phyloP scores from a whole-genome alignment of 768 basidiomycete genomes.

The Lentinula sp. region DNA sequence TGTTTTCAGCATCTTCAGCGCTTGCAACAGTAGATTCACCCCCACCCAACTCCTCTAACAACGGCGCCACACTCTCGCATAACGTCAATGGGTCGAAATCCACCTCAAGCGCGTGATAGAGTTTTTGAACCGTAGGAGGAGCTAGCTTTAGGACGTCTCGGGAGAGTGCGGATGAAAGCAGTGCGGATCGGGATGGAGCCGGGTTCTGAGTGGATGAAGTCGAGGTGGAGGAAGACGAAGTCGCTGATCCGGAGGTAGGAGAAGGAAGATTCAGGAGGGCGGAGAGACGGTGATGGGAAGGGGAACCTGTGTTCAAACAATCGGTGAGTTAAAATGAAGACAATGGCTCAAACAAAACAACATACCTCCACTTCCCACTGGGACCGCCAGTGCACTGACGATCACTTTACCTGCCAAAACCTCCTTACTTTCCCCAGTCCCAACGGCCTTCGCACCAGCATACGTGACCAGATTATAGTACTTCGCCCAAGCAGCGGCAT shows the following conservation, averaged over 20 bases:
- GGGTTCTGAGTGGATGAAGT: neutral
- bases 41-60: constrained; percentile 52
- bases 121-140: constrained; percentile 62
- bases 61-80: constrained; percentile 70
- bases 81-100: constrained; percentile 91
- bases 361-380: constrained; percentile 46
- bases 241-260: neutral
- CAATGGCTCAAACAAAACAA: neutral
- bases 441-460: constrained; percentile 55
- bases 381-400: constrained; percentile 89
- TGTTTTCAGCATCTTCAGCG: constrained; percentile 7
- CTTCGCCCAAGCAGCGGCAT: constrained; percentile 92
- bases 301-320: neutral
- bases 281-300: constrained; percentile 59
- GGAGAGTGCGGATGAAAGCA: constrained; percentile 84
- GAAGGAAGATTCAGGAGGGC: constrained; percentile 72
- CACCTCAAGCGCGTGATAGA: constrained; percentile 87
- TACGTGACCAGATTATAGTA: constrained; percentile 71
- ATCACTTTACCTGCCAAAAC: constrained; percentile 88
- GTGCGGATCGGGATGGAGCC: constrained; percentile 79
- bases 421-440: constrained; percentile 66
- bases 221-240: neutral
- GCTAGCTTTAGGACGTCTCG: constrained; percentile 80
- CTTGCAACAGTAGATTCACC: no score
- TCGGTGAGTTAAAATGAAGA: neutral